Percentiles rank a stretch among this genome's conserved stretches.
Conservation (phyloP, 2,329 filamentous ascomycete genomes). For the Monosporascus sp. region DNA sequence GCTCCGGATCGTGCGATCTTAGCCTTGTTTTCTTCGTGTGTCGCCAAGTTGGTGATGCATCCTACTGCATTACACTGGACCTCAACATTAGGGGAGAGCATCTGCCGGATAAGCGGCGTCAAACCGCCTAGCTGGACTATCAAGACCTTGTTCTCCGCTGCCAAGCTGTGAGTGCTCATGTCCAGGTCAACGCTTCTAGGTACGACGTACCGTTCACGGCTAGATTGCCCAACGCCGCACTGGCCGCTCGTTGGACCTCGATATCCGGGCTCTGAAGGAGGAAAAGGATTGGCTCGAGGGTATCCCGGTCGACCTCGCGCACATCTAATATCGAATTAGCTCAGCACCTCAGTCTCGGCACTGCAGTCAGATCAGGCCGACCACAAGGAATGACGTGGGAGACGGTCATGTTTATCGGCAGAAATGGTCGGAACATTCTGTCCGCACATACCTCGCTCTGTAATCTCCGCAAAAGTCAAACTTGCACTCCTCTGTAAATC, state of each 20-base stretch:
- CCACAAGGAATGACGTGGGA: neutral
- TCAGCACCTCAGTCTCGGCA: neutral
- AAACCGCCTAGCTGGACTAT: conserved; percentile 92
- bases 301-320: conserved; percentile 89
- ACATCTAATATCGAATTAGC: conserved; percentile 63
- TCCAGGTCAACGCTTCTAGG: neutral
- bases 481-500: conserved; percentile 96
- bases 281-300: conserved; percentile 91
- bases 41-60: conserved; percentile 96
- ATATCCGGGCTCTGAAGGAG: conserved; percentile 93
- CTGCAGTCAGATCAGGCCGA: too few species aligned
- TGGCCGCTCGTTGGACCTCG: conserved; percentile 93
- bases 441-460: conserved; percentile 72
- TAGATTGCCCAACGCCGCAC: conserved; percentile 90
- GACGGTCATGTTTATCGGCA: neutral
- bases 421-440: neutral
- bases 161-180: conserved; percentile 9
- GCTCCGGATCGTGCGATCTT: conserved; percentile 96
- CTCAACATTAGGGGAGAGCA: conserved; percentile 97
- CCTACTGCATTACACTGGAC: conserved; percentile 99
- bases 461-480: conserved; percentile 98
- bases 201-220: conserved; percentile 85
- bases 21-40: conserved; percentile 98
- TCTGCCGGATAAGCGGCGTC: conserved; percentile 88
- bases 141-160: conserved; percentile 95